Conservation (phyloP, 2,329 filamentous ascomycete genomes). For the Botrytis paeoniae region DNA sequence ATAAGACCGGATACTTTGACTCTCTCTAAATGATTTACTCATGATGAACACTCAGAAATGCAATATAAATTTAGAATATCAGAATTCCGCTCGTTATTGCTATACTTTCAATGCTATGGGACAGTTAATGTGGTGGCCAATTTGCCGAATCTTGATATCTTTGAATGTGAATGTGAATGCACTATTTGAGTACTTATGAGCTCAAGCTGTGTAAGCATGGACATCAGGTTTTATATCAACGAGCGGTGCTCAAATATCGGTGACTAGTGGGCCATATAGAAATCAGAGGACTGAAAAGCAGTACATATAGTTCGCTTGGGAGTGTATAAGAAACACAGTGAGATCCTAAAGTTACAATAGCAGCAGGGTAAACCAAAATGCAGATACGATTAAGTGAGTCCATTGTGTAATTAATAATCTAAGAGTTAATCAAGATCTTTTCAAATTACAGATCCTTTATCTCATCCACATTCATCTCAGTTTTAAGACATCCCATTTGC, state of each 20-base stretch:
- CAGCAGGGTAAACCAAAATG: neutral
- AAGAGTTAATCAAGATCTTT: neutral
- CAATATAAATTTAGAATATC: neutral
- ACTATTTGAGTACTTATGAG: neutral
- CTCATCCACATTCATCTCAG: neutral
- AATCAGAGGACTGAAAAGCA: neutral
- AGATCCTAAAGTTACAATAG: neutral
- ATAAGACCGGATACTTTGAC: neutral
- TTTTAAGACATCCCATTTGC: no score
- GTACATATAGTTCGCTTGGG: neutral
- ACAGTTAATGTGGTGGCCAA: neutral
- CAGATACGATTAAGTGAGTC: neutral
- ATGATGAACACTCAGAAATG: neutral
- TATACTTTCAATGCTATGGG: neutral
- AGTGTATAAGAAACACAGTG: no score
- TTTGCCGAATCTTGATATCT: neutral
- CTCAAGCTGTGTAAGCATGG: neutral
- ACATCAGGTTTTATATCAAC: neutral
- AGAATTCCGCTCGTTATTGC: neutral
- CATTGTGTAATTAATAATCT: neutral
- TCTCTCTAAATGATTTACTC: accelerated
- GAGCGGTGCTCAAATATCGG: neutral
- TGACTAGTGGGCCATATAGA: neutral
- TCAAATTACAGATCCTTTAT: neutral
- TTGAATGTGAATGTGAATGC: neutral